Evolutionary conservation across 2,329 filamentous ascomycete genomes (phyloP), one percentile per base, ranked within the genome.

Genomic region (Geosmithia putterillii): DNA sequence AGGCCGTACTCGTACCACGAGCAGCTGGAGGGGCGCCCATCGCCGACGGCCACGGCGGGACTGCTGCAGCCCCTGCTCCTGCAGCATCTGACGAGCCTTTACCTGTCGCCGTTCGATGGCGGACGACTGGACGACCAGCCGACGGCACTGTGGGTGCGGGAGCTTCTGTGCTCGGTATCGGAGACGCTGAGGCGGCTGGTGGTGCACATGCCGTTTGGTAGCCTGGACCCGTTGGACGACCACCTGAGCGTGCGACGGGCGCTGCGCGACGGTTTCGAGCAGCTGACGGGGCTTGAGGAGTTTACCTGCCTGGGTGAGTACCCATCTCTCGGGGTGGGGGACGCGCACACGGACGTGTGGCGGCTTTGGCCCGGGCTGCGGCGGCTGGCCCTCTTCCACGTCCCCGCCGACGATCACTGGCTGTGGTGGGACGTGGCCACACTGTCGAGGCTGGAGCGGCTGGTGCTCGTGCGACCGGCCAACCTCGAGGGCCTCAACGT

Each of bases 221-320:
- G 57, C 42, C 54, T 71, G 15, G 60, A 64, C 22, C 61, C 60
- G 2, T 57, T 61, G 20, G 59, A 69, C 23, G 67, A 72, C 44
- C 60, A 63, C 45, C 51, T 64, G 53, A 53, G 52, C 45, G 56
- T 67, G 38, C 57, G 61, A 35, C 57, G 52, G 22, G 63, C 61
- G 4, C 59, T 74, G 7, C 61, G 62, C 10, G 58, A 66, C n/a
- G 70, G 66, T 0, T 70, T 74, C 44, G 52, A 57, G 48, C 52
- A 59, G 39, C 60, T 74, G 0, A 54, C 59, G 35, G 54, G 49
- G 25, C 55, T 74, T 8, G 65, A 73, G 45, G 67, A 73, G 48
- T 69, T 74, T 44, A 63, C 66, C 37, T 68, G 64, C 50, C 57
- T 70, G 18, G 60, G 58, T 7, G 67, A 71, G 41, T 70, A 71